Evolutionary conservation across 2,329 filamentous ascomycete species (phyloP).

Genomic region (Arthrobotrys entomopaga): DNA sequence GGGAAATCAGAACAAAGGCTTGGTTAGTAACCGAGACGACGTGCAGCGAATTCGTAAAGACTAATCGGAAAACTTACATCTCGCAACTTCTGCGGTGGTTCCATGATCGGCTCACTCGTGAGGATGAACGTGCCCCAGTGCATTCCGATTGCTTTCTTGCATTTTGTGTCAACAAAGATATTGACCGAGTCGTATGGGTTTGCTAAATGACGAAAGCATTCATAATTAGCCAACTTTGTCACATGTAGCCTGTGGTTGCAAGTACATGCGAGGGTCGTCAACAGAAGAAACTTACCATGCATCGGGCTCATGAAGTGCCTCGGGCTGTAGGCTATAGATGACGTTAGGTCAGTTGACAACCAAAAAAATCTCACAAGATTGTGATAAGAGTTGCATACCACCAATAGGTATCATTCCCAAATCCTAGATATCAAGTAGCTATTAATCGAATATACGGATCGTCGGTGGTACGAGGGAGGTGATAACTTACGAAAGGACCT

Average conservation of each 20-base stretch:
- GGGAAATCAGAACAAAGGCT: constrained; percentile 16
- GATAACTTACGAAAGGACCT: constrained; percentile 67
- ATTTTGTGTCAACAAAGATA: constrained; percentile 86
- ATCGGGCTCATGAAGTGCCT: constrained; percentile 78
- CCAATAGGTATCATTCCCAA: constrained; percentile 93
- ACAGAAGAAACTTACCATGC: constrained; percentile 67
- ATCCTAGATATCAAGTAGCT: constrained; percentile 71
- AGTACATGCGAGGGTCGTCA: not conserved
- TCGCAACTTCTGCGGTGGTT: constrained; percentile 78
- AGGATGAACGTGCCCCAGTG: constrained; percentile 89
- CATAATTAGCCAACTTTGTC: constrained; percentile 1
- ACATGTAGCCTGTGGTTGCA: not conserved
- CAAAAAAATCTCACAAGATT: constrained; percentile 31
- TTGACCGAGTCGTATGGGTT: constrained; percentile 88
- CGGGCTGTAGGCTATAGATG: constrained; percentile 72
- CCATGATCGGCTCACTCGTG: constrained; percentile 83
- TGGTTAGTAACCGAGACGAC: constrained; percentile 7
- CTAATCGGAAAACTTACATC: constrained; percentile 61
- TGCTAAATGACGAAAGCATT: constrained; percentile 60
- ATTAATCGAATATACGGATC: constrained; percentile 21
- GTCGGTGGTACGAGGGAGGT: constrained; percentile 26
- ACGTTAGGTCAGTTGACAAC: constrained; percentile 18
- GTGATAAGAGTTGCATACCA: constrained; percentile 61
- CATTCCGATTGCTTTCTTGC: constrained; percentile 81
- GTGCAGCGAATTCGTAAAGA: not conserved